Conservation (phyloP, 441 rosid species). For the Jatropha multifida region DNA sequence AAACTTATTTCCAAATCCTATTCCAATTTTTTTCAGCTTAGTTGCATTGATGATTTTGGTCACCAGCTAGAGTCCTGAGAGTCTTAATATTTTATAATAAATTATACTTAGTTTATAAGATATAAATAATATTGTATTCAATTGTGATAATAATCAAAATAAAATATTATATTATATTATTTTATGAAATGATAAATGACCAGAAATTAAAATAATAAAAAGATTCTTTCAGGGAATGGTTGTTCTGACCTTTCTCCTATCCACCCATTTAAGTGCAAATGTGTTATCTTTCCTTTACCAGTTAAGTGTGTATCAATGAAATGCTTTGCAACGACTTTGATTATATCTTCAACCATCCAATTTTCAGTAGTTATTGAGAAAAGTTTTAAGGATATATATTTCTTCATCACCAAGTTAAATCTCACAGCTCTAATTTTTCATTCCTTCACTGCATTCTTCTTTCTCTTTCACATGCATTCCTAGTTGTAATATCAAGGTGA, state of each 20-base stretch:
- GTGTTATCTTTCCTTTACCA: neutral
- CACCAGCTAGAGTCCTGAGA: neutral
- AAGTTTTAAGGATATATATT: neutral
- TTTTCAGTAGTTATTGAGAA: neutral
- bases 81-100: too few relatives aligned
- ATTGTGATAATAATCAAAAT: neutral
- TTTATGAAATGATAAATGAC: neutral
- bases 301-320: slow-evolving; percentile 10
- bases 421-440: neutral
- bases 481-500: neutral
- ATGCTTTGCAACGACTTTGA: neutral
- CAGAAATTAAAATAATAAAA: neutral
- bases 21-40: neutral
- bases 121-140: neutral
- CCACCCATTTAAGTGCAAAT: neutral
- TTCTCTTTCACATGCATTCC: neutral
- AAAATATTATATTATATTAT: neutral
- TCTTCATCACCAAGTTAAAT: neutral
- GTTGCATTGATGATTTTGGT: slow-evolving; percentile 1
- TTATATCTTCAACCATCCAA: slow-evolving; percentile 4
- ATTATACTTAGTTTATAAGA: neutral
- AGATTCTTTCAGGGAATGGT: neutral
- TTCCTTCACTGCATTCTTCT: slow-evolving; percentile 2
- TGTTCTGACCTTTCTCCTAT: neutral
- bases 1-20: neutral